Percentiles rank a stretch among this genome's conserved stretches.
phyloP scores from a whole-genome alignment of 805 yeast species.

The Spathaspora hagerdaliae region DNA sequence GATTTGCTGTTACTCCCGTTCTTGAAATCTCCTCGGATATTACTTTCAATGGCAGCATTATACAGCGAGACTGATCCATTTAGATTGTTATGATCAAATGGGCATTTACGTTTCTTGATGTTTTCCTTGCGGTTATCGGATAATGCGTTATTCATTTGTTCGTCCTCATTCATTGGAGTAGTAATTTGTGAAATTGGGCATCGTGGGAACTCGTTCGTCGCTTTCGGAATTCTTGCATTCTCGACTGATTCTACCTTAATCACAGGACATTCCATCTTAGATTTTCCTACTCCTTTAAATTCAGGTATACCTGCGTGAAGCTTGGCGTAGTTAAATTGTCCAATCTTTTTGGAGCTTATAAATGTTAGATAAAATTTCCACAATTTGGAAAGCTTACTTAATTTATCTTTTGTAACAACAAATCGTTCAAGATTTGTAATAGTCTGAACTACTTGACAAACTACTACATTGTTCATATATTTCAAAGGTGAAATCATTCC shows the following conservation, averaged over 20 bases:
- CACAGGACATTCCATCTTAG: background rate
- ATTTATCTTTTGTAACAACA: slow-evolving; percentile 13
- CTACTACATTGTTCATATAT: slow-evolving; percentile 2
- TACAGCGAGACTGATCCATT: background rate
- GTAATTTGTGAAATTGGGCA: slow-evolving; percentile 25
- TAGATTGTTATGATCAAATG: slow-evolving; percentile 22
- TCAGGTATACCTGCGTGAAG: slow-evolving; percentile 28
- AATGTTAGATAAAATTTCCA: slow-evolving; percentile 41
- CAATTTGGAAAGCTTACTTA: slow-evolving; percentile 21
- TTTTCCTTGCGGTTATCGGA: background rate
- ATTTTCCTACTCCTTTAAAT: slow-evolving; percentile 10
- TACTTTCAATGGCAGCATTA: slow-evolving; percentile 14
- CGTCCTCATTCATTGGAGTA: slow-evolving; percentile 15
- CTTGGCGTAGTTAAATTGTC: slow-evolving; percentile 26
- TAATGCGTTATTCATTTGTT: background rate
- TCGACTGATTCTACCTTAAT: background rate
- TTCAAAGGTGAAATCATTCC: slow-evolving; percentile 2
- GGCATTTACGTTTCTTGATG: slow-evolving; percentile 23
- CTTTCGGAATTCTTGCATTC: background rate
- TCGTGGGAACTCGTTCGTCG: slow-evolving; percentile 9
- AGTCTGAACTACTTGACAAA: background rate
- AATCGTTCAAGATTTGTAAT: slow-evolving; percentile 4
- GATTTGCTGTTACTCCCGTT: background rate
- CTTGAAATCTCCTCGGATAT: slow-evolving; percentile 10
- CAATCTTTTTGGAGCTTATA: slow-evolving; percentile 25